A percentile compares a stretch with the other conserved stretches of the same genome.
Evolutionary conservation across 371 early-diverging fungal species (phyloP).

Genomic region (Cokeromyces recurvatus): DNA sequence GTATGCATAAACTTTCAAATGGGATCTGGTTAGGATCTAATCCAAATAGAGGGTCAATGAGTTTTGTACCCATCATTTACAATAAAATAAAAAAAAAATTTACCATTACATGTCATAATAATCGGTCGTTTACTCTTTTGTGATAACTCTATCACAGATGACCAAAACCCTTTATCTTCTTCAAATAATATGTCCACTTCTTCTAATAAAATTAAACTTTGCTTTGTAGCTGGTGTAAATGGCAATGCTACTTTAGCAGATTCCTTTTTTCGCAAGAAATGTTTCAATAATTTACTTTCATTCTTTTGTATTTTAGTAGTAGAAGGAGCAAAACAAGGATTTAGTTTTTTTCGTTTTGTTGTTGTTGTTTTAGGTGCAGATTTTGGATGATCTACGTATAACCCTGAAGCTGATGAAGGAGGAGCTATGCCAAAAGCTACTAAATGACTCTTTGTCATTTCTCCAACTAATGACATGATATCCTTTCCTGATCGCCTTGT

Average conservation of each 20-base stretch:
- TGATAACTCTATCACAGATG: constrained; percentile 60
- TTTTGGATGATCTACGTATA: not conserved
- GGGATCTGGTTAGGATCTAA: constrained; percentile 28
- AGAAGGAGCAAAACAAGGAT: constrained; percentile 5
- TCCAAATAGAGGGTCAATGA: too few species aligned
- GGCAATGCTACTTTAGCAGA: not conserved
- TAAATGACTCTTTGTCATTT: constrained; percentile 71
- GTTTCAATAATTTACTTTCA: not conserved
- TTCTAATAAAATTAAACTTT: constrained; percentile 74
- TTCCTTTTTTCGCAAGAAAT: constrained; percentile 8
- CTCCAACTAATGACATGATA: constrained; percentile 57
- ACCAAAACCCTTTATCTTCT: constrained; percentile 80
- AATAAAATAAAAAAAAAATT: too few species aligned
- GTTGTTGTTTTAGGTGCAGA: not conserved
- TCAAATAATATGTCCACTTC: constrained; percentile 82
- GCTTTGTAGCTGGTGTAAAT: constrained; percentile 13
- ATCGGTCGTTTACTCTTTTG: constrained; percentile 77
- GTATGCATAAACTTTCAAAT: constrained; percentile 17
- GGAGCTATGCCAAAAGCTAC: constrained; percentile 28
- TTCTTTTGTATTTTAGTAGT: not conserved
- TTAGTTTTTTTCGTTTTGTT: constrained; percentile 8
- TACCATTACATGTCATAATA: constrained; percentile 78
- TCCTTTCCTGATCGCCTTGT: constrained; percentile 68
- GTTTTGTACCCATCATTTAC: too few species aligned
- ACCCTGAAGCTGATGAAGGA: not conserved